phyloP scores from a whole-genome alignment of 2,329 filamentous ascomycete species.

The Reticulascus tulasneorum region DNA sequence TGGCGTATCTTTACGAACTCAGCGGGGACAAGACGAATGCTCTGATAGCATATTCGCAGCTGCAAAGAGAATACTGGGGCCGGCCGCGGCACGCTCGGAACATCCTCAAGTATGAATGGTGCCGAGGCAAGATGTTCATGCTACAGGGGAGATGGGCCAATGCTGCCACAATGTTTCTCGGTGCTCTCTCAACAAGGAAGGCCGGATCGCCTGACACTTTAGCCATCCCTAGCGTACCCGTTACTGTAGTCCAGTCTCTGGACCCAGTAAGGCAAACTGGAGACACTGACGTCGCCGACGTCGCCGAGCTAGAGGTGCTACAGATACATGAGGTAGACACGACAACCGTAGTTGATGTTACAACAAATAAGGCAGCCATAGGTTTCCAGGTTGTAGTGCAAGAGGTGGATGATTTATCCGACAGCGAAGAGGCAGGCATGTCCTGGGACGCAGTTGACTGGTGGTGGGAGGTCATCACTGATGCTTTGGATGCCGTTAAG shows the following conservation, averaged over 20 bases:
- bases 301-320: neutral
- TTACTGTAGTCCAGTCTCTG: constrained; percentile 6
- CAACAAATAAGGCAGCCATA: neutral
- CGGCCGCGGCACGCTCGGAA: constrained; percentile 8
- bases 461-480: constrained; percentile 12
- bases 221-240: constrained; percentile 6
- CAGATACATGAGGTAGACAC: neutral
- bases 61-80: constrained; percentile 11
- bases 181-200: constrained; percentile 9
- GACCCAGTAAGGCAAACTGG: constrained; percentile 1
- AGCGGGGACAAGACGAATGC: constrained; percentile 6
- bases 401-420: neutral
- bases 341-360: neutral
- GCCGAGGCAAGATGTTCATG: constrained; percentile 14
- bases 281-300: too few relatives aligned
- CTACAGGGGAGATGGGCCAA: constrained; percentile 11
- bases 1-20: constrained; percentile 15
- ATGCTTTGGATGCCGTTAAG: constrained; percentile 11
- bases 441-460: constrained; percentile 11
- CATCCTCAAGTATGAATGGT: constrained; percentile 13
- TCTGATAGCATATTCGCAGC: constrained; percentile 12
- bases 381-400: constrained; percentile 1
- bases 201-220: constrained; percentile 7
- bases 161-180: constrained; percentile 11
- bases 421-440: neutral